Base-by-base conservation (phyloP, 2,329 filamentous ascomycete species). In the Fusarium stilboides region DNA sequence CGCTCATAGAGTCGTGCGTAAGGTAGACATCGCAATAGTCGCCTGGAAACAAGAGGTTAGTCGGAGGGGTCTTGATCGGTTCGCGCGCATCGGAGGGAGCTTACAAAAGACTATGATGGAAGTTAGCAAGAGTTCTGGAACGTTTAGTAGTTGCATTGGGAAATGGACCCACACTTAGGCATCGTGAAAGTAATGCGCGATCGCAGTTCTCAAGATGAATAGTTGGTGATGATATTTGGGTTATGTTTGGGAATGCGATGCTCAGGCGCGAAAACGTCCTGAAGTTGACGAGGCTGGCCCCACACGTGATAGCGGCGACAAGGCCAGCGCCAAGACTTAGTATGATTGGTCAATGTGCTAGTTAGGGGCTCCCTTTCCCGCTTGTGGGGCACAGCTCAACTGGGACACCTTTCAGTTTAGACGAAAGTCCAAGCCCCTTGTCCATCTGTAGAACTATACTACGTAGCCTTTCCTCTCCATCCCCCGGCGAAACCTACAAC, bases 1-100 rank as follows among this genome's bases (percentile, higher is more conserved):
- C 96, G 83, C 94, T 97, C 95, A 98, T 98, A 45, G 94, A 97
- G 87, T 99, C 96, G 88, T 99, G 96, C 73, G 96, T 99, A 75
- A 99, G 92, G 88, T 99, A 99, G 81, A 99, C 96, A 92, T 99
- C 96, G 88, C 96, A 99, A 83, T 99, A 99, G 82, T 99, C 96
- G 87, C 94, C 81, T 83, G 40, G 53, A 19, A 24, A 22, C 82
- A 86, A 53, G 40, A 60, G 67, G 65, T 76, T 53, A 76, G 72
- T 63, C 28, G 33, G 69, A 59, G 59, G 59, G 47, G 64, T 45
- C 50, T 63, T n/a, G 24, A 26, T 54, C 34, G 58, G 37, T 39
- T 58, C 39, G 57, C 57, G 59, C 40, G 62, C 46, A 51, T 53
- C 43, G 45, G 19, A 54, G 34, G 53, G 31, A 53, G 53, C 73